phyloP scores from a whole-genome alignment of 1,139 yeast species.

The Yamadazyma mexicana region DNA sequence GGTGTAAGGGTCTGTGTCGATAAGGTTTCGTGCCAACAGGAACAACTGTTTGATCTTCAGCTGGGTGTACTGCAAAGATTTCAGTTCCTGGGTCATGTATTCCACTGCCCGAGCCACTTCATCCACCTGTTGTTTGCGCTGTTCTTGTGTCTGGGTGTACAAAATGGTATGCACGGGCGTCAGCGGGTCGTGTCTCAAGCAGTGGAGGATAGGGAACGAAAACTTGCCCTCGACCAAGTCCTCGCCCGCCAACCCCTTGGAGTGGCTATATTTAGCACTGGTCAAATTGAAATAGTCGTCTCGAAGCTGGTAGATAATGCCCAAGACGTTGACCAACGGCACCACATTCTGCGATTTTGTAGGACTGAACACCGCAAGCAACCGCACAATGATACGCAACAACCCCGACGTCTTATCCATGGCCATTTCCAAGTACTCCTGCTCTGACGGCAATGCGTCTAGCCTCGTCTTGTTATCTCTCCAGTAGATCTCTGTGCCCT shows the following conservation, averaged over 20 bases:
- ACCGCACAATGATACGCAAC: constrained; percentile 67
- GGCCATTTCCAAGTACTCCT: constrained; percentile 77
- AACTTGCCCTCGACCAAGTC: constrained; percentile 89
- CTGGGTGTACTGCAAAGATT: constrained; percentile 25
- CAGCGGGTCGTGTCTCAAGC: constrained; percentile 14
- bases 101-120: constrained; percentile 22
- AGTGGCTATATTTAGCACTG: constrained; percentile 50
- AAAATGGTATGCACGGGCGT: constrained; percentile 28
- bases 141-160: constrained; percentile 17
- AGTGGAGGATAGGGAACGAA: constrained; percentile 80
- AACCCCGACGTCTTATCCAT: constrained; percentile 88
- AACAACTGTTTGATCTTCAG: constrained; percentile 21
- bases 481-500: constrained; percentile 88
- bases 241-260: constrained; percentile 78
- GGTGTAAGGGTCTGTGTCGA: constrained; percentile 10
- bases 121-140: constrained; percentile 17
- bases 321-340: constrained; percentile 73
- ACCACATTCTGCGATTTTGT: constrained; percentile 28
- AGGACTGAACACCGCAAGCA: constrained; percentile 47
- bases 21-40: constrained; percentile 18
- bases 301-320: constrained; percentile 77
- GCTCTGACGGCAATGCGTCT: constrained; percentile 59
- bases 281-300: constrained; percentile 76
- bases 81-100: constrained; percentile 20
- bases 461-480: constrained; percentile 46